A percentile compares a stretch with the other conserved stretches of the same genome.
These are phyloP conservation scores for Aureobasidium sp. DNA, from an alignment of 2,329 filamentous ascomycete genomes.

Conservation along the genomic window DNA sequence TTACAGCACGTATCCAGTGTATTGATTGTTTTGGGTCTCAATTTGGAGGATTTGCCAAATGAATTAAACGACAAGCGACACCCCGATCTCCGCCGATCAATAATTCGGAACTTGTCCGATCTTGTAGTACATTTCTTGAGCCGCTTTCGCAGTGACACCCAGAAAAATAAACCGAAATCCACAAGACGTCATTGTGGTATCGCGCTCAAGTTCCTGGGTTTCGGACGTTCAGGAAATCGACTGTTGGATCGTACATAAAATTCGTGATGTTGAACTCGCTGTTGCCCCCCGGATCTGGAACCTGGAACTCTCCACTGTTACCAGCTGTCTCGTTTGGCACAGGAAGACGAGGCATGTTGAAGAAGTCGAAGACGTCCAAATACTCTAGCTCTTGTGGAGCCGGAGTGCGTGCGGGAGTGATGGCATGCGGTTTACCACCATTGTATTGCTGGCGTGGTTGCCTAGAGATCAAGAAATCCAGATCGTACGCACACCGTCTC, in stretches of 20 bases:
- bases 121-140: not conserved
- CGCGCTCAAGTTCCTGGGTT: not conserved
- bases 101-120: not conserved
- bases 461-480: slow-evolving; percentile 80
- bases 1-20: no score
- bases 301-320: slow-evolving; percentile 15
- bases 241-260: slow-evolving; percentile 65
- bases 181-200: not conserved
- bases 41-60: no score
- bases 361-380: slow-evolving; percentile 88
- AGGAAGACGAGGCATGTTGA: slow-evolving; percentile 74
- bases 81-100: not conserved
- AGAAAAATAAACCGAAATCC: not conserved
- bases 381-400: slow-evolving; percentile 81
- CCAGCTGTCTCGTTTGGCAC: slow-evolving; percentile 21
- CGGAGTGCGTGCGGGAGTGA: slow-evolving; percentile 38
- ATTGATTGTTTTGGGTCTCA: no score
- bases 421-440: slow-evolving; percentile 14
- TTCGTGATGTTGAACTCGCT: slow-evolving; percentile 72
- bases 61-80: not conserved
- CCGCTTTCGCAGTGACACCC: not conserved
- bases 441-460: slow-evolving; percentile 51
- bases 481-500: slow-evolving; percentile 80
- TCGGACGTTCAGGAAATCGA: slow-evolving; percentile 55
- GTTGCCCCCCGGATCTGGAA: slow-evolving; percentile 13